Conservation (phyloP, 208 protist species). For the Novymonas esmeraldas region DNA sequence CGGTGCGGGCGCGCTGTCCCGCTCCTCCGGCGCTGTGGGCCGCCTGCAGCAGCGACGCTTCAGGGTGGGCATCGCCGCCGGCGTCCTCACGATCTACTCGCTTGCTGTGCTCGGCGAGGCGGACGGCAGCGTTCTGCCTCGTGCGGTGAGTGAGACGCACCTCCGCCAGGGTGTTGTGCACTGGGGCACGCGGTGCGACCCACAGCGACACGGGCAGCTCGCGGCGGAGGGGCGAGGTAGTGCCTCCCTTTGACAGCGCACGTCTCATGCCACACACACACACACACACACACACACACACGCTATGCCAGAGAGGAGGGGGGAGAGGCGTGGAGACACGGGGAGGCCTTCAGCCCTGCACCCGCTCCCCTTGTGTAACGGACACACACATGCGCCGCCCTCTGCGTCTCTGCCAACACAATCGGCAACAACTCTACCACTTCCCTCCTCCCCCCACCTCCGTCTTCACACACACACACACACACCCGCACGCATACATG, state of each 20-base stretch:
- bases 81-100: constrained; percentile 10
- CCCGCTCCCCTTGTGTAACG: too few relatives aligned
- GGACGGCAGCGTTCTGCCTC: neutral
- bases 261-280: too few relatives aligned
- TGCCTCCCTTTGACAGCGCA: neutral
- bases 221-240: constrained; percentile 9
- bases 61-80: constrained; percentile 16
- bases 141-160: neutral
- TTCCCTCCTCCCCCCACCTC: too few relatives aligned
- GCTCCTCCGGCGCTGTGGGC: constrained; percentile 2
- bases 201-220: constrained; percentile 21
- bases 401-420: too few relatives aligned
- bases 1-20: too few relatives aligned
- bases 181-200: constrained; percentile 30
- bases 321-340: neutral
- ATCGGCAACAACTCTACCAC: too few relatives aligned
- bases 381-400: too few relatives aligned
- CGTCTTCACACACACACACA: too few relatives aligned
- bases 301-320: neutral
- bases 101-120: neutral
- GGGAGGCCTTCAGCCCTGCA: too few relatives aligned
- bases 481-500: too few relatives aligned
- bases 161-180: constrained; percentile 28
- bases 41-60: neutral
- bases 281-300: too few relatives aligned